These are phyloP conservation scores for Colletotrichum graminicola DNA, from an alignment of 2,329 filamentous ascomycete species.

Conservation along the genomic window DNA sequence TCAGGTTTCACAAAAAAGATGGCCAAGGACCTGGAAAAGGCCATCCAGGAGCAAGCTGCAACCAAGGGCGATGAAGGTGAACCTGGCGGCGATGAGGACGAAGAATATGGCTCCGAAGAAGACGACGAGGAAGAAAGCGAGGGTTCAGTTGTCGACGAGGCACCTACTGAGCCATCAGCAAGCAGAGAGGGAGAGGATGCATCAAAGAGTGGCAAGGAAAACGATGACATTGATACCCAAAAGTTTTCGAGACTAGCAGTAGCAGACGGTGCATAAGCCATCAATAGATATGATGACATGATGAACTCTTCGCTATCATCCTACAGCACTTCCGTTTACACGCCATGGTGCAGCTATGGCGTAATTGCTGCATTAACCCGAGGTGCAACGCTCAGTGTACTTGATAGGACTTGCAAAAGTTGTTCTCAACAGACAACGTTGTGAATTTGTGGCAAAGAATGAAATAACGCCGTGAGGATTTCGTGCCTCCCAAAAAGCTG, in stretches of 20 bases:
- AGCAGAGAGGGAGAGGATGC: conserved; percentile 41
- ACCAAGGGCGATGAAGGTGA: conserved; percentile 54
- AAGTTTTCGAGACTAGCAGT: conserved; percentile 40
- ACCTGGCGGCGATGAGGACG: conserved; percentile 51
- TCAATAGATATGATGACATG: not conserved
- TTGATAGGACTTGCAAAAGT: not conserved
- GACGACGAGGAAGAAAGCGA: conserved; percentile 46
- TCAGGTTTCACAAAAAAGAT: conserved; percentile 98
- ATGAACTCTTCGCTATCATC: not conserved
- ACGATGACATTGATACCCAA: conserved; percentile 44
- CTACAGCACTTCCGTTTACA: too few relatives aligned
- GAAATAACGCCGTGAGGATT: conserved; percentile 24
- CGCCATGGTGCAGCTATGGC: not conserved
- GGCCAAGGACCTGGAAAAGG: conserved; percentile 91
- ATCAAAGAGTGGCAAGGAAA: conserved; percentile 43
- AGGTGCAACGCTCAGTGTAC: not conserved
- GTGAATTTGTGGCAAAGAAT: conserved; percentile 32
- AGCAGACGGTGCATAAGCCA: conserved; percentile 28
- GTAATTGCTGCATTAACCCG: too few relatives aligned
- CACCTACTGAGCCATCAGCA: conserved; percentile 40
- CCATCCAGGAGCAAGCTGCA: conserved; percentile 83
- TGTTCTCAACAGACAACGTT: not conserved
- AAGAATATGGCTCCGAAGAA: conserved; percentile 46
- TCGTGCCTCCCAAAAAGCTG: conserved; percentile 50
- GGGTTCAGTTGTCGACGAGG: conserved; percentile 47